A percentile compares a stretch with the other conserved stretches of the same genome.
Conservation (phyloP, 805 yeast genomes). For the Saturnispora kantuleensis region DNA sequence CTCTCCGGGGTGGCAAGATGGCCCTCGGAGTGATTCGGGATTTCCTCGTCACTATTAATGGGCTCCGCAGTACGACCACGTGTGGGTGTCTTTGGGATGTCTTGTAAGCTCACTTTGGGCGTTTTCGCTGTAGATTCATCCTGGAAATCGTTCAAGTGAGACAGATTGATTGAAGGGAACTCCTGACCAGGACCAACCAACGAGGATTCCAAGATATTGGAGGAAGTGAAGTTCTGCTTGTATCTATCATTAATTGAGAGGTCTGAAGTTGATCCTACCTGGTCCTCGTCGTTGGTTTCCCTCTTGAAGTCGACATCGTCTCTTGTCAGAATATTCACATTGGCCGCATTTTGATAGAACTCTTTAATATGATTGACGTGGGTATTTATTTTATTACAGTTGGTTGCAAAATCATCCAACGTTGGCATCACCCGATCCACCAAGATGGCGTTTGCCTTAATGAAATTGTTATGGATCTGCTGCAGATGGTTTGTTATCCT, state of each 20-base stretch:
- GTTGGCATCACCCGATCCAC: conserved; percentile 61
- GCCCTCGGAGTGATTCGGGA: not conserved
- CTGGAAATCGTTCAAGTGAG: conserved; percentile 1
- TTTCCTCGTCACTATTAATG: not conserved
- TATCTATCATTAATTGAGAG: conserved; percentile 9
- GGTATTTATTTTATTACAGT: conserved; percentile 52
- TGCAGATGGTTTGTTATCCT: conserved; percentile 70
- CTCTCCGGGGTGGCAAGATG: conserved; percentile 1
- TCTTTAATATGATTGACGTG: conserved; percentile 68
- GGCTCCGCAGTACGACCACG: not conserved
- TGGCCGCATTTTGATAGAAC: conserved; percentile 49
- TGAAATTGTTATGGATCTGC: conserved; percentile 66
- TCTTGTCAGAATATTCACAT: conserved; percentile 21
- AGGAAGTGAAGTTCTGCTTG: conserved; percentile 9
- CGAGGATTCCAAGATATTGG: not conserved
- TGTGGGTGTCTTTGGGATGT: no score
- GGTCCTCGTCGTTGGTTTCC: not conserved
- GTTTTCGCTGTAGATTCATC: conserved; percentile 12
- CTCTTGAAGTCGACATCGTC: conserved; percentile 4
- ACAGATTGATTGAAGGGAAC: conserved; percentile 1
- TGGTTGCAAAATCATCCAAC: conserved; percentile 47
- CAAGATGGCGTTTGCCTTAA: conserved; percentile 56
- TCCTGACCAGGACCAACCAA: not conserved
- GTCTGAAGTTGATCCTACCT: not conserved
- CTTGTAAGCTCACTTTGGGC: not conserved